phyloP scores from a whole-genome alignment of 2,329 filamentous ascomycete species.

The Cladosporium oxysporum region DNA sequence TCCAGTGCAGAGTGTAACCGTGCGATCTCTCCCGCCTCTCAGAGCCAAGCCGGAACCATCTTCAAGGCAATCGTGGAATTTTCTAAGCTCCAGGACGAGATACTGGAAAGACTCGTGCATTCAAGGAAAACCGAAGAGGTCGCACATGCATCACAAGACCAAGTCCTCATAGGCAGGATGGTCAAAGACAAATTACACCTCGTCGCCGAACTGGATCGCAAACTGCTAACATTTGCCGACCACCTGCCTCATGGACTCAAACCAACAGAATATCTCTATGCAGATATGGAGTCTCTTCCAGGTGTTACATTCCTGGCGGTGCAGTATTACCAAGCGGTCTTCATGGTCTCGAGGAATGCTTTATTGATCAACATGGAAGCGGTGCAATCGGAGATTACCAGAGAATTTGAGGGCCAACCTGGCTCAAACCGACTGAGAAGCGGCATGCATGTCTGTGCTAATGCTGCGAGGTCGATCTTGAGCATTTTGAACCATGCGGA shows the following conservation, averaged over 20 bases:
- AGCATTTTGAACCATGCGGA: constrained; percentile 11
- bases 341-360: constrained; percentile 10
- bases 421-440: constrained; percentile 2
- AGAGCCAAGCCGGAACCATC: not conserved
- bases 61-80: constrained; percentile 5
- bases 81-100: constrained; percentile 7
- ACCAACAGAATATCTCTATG: constrained; percentile 8
- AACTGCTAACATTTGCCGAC: not conserved
- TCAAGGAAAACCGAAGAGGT: constrained; percentile 3
- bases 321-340: constrained; percentile 7
- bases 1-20: constrained; percentile 8
- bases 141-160: not conserved
- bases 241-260: not conserved
- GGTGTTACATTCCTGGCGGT: not conserved
- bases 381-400: not conserved
- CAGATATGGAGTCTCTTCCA: not conserved
- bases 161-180: not conserved
- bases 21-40: not conserved
- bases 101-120: not conserved
- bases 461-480: constrained; percentile 6
- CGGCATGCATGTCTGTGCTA: constrained; percentile 7
- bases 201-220: constrained; percentile 1
- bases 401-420: not conserved
- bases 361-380: constrained; percentile 7
- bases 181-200: constrained; percentile 1